Percentiles rank a stretch among this genome's conserved stretches.
phyloP scores from a whole-genome alignment of 2,329 filamentous ascomycete species.

The Microsporum ferrugineum region DNA sequence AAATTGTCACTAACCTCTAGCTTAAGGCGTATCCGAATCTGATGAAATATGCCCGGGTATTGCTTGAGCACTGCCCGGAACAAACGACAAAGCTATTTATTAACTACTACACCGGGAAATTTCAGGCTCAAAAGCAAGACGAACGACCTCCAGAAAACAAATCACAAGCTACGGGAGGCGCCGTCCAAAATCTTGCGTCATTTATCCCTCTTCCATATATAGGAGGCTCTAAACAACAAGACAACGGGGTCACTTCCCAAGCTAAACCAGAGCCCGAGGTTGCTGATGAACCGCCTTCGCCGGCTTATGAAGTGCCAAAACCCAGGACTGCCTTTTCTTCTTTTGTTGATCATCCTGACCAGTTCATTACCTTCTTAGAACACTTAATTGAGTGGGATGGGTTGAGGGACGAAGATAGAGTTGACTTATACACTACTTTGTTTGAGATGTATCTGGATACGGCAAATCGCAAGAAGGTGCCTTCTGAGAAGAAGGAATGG shows the following conservation, averaged over 20 bases:
- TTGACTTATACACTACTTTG: constrained; percentile 83
- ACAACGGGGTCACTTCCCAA: not conserved
- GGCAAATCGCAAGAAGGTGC: constrained; percentile 60
- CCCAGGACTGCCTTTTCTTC: constrained; percentile 88
- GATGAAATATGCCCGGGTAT: constrained; percentile 87
- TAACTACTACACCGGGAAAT: constrained; percentile 84
- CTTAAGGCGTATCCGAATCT: constrained; percentile 68
- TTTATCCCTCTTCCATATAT: constrained; percentile 79
- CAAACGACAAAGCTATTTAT: constrained; percentile 82
- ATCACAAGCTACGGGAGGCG: constrained; percentile 51
- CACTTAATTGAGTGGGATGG: constrained; percentile 64
- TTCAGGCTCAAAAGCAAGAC: constrained; percentile 56
- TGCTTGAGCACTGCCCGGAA: constrained; percentile 74
- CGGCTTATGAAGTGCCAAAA: constrained; percentile 64
- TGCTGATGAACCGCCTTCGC: constrained; percentile 30
- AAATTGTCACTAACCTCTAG: not conserved
- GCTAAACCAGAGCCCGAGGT: constrained; percentile 21
- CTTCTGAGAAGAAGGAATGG: constrained; percentile 62
- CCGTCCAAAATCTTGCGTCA: constrained; percentile 75
- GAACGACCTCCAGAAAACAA: constrained; percentile 39
- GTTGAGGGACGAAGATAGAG: constrained; percentile 61
- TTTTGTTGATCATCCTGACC: constrained; percentile 84
- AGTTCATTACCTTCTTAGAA: constrained; percentile 88
- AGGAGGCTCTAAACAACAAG: constrained; percentile 29
- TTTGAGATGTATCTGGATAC: constrained; percentile 98